Base-by-base conservation (phyloP, 768 basidiomycete genomes). In the Suillus occidentalis region DNA sequence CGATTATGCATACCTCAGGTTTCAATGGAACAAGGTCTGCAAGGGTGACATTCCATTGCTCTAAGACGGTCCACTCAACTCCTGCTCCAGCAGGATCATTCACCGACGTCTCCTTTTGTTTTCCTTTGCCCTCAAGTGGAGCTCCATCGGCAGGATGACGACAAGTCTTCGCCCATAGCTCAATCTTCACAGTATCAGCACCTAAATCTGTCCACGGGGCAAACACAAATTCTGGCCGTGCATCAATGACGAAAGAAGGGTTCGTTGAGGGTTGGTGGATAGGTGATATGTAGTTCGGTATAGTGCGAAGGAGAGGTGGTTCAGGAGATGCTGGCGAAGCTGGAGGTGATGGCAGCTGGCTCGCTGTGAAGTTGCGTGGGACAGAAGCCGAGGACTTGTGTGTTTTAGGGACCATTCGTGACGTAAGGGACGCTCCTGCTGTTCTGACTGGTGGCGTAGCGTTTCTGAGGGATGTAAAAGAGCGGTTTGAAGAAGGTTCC, bases 231-330 rank as follows among this genome's bases (percentile, higher is more conserved):
- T 79, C 74, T 6, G 82, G 79, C 16, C 71, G 77, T 8, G 81
- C 73, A 70, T 95, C 88, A 20, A 91, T 77, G 1, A 81, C 62
- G 69, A 94, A 97, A 28, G 80, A 75, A 1, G 95, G 95, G 73
- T 94, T 92, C 1, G 90, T 95, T 1, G 95, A 96, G 5, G 94
- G 90, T 28, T 80, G 83, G 73, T 95, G 94, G 58, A 92, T 82
- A 0, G 86, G 82, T 2, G 95, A 97, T 57, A 94, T 83, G 74
- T 88, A 95, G 71, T 91, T 85, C 3, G 91, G 87, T 12, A 76
- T 72, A 50, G 68, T 63, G 13, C 67, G 70, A 43, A 67, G 69
- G 18, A 59, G 52, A 60, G 47, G 58, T 40, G 62, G 57, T 60
- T 65, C 65, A 52, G 67, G 60, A 40, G 62, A 55, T 31, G 67